Conservation (phyloP, 306 rosid species). For the Macrotyloma uniflorum region DNA sequence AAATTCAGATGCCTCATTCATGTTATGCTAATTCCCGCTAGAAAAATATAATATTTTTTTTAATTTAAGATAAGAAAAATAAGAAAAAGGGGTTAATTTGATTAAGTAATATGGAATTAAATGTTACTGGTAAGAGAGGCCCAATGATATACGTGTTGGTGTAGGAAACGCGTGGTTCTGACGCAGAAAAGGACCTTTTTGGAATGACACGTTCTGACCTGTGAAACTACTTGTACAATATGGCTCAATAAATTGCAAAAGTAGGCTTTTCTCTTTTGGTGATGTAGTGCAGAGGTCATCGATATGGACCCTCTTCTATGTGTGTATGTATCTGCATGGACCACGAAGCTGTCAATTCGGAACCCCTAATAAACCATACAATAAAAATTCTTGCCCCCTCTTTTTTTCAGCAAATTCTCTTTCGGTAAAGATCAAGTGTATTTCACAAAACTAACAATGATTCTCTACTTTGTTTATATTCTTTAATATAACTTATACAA, state of each 20-base stretch:
- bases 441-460: too few relatives aligned
- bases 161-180: constrained; percentile 61
- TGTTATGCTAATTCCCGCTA: too few relatives aligned
- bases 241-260: constrained; percentile 59
- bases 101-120: not conserved
- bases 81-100: too few relatives aligned
- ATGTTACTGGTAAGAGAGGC: not conserved
- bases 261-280: constrained; percentile 56
- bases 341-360: constrained; percentile 49
- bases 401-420: not conserved
- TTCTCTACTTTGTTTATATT: too few relatives aligned
- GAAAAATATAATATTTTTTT: too few relatives aligned
- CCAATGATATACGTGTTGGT: not conserved
- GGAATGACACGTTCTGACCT: constrained; percentile 12
- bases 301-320: constrained; percentile 29
- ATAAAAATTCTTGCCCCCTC: not conserved
- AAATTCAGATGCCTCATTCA: not conserved
- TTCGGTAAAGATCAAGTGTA: not conserved
- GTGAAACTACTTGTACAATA: not conserved
- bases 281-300: constrained; percentile 33
- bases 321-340: constrained; percentile 13
- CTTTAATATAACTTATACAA: too few relatives aligned
- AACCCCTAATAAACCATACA: not conserved
- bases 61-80: too few relatives aligned
- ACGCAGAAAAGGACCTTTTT: constrained; percentile 21